Percentiles rank a stretch among this genome's conserved stretches.
These are phyloP conservation scores for Calocybe gangraenosa DNA, from an alignment of 768 basidiomycete genomes.

Conservation along the genomic window DNA sequence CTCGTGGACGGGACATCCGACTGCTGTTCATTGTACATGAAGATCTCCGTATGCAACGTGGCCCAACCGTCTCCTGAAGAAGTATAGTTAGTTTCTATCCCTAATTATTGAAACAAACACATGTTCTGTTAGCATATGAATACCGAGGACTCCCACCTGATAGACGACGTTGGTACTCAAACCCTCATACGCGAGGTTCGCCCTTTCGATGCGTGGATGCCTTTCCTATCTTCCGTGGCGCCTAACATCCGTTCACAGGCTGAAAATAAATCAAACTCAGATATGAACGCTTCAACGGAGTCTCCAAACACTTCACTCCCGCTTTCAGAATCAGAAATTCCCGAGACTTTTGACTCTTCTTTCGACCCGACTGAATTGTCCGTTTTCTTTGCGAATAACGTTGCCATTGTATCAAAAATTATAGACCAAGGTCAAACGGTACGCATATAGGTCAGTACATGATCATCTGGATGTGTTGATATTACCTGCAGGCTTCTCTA, in stretches of 20 bases:
- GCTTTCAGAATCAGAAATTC: slow-evolving; percentile 22
- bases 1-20: neutral
- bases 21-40: neutral
- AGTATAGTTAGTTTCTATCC: neutral
- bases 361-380: slow-evolving; percentile 7
- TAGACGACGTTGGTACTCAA: too few species aligned
- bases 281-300: too few species aligned
- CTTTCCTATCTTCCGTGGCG: too few species aligned
- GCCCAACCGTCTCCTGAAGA: neutral
- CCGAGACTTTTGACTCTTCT: slow-evolving; percentile 22
- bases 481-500: neutral
- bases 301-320: slow-evolving; percentile 21
- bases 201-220: neutral
- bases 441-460: slow-evolving; percentile 12
- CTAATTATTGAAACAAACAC: neutral
- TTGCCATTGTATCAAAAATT: neutral
- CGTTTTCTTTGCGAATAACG: slow-evolving; percentile 1
- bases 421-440: slow-evolving; percentile 4
- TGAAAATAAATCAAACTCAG: too few species aligned
- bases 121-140: neutral
- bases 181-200: slow-evolving; percentile 1
- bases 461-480: too few species aligned
- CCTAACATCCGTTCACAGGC: too few species aligned
- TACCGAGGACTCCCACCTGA: too few species aligned
- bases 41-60: neutral